phyloP scores from a whole-genome alignment of 106 monocot genomes.

The Dendrobium officinale region DNA sequence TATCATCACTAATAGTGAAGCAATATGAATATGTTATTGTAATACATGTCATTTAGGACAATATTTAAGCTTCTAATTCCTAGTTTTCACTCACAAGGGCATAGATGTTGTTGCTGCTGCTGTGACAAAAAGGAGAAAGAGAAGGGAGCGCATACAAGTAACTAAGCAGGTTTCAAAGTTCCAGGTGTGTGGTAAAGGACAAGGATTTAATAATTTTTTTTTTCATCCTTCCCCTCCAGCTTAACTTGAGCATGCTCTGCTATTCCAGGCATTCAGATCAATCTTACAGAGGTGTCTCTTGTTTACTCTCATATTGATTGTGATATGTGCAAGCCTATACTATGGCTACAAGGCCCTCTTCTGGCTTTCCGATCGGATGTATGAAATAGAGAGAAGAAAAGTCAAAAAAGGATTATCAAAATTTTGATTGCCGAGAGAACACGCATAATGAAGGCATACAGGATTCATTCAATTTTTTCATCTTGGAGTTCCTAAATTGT shows the following conservation, averaged over 20 bases:
- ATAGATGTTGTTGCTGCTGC: slow-evolving; percentile 14
- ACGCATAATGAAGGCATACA: background rate
- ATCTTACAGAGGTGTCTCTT: slow-evolving; percentile 23
- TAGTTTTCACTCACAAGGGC: slow-evolving; percentile 16
- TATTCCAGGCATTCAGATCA: slow-evolving; percentile 44
- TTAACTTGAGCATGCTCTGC: background rate
- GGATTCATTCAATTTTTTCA: background rate
- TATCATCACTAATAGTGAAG: too few species aligned
- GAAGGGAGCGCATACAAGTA: slow-evolving; percentile 47
- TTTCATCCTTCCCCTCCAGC: background rate
- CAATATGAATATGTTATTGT: too few species aligned
- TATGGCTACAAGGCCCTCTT: slow-evolving; percentile 63
- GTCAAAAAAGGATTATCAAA: slow-evolving; percentile 25
- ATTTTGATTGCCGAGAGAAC: slow-evolving; percentile 7
- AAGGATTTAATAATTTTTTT: background rate
- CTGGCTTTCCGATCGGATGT: slow-evolving; percentile 81
- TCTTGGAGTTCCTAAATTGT: background rate
- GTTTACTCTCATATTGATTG: slow-evolving; percentile 17
- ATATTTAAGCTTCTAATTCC: background rate
- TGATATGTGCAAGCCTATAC: slow-evolving; percentile 23
- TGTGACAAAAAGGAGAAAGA: slow-evolving; percentile 56
- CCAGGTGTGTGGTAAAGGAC: slow-evolving; percentile 29
- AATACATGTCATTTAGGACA: too few species aligned
- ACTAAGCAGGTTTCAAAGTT: slow-evolving; percentile 36
- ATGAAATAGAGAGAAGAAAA: slow-evolving; percentile 47